phyloP scores from a whole-genome alignment of 1,284 basidiomycete species.

The Phellopilus nigrolimitatus region DNA sequence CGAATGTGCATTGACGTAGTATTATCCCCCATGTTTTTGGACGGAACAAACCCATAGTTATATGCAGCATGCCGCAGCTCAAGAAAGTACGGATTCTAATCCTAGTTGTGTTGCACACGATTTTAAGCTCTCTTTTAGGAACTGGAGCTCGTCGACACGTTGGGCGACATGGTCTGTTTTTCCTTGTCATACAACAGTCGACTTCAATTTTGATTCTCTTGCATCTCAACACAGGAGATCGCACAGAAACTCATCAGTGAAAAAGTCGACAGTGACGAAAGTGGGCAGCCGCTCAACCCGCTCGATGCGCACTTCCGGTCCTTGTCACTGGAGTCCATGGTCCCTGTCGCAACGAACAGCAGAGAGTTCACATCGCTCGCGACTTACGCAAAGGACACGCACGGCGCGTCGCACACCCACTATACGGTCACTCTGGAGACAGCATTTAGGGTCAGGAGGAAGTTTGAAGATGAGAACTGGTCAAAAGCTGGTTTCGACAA shows the following conservation, averaged over 20 bases:
- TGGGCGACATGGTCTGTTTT: constrained; percentile 52
- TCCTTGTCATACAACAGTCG: constrained; percentile 3
- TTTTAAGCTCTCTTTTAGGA: constrained; percentile 33
- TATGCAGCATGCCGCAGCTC: constrained; percentile 36
- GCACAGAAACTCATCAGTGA: constrained; percentile 53
- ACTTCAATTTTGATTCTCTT: not conserved
- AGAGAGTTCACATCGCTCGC: constrained; percentile 48
- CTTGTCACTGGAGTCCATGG: constrained; percentile 49
- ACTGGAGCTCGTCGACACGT: constrained; percentile 60
- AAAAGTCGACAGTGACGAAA: constrained; percentile 34
- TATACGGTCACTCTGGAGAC: constrained; percentile 41
- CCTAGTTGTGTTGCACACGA: not conserved
- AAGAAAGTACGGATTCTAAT: constrained; percentile 35
- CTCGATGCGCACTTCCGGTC: constrained; percentile 55
- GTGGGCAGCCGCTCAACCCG: constrained; percentile 49
- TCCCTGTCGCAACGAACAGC: constrained; percentile 38
- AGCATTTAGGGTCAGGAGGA: constrained; percentile 54
- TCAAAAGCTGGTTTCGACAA: constrained; percentile 42
- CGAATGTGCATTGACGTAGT: constrained; percentile 31
- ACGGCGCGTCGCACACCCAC: constrained; percentile 48
- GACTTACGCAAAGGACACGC: constrained; percentile 50
- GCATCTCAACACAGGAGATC: constrained; percentile 47
- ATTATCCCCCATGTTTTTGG: constrained; percentile 64
- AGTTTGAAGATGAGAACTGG: constrained; percentile 49
- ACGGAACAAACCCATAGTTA: constrained; percentile 43